Evolutionary conservation across 108 stramenopile species (phyloP).

Genomic region (Nitzschia putrida): DNA sequence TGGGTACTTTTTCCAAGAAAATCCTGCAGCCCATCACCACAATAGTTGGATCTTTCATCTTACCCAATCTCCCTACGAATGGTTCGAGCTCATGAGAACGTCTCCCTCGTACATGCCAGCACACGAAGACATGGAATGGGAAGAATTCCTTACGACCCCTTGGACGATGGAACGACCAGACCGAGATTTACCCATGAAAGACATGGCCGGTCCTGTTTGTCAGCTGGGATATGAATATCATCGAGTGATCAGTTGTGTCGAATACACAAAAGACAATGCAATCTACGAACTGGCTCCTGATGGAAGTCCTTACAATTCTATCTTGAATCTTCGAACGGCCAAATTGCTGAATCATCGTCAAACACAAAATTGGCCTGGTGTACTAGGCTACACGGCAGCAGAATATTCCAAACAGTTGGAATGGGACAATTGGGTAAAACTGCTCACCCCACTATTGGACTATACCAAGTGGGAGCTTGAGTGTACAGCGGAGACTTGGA

Average conservation of each 20-base stretch:
- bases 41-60: slow-evolving; percentile 44
- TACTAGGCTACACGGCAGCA: slow-evolving; percentile 21
- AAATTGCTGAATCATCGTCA: slow-evolving; percentile 53
- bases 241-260: slow-evolving; percentile 44
- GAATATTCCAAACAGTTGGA: slow-evolving; percentile 50
- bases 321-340: slow-evolving; percentile 53
- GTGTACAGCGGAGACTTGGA: slow-evolving; percentile 32
- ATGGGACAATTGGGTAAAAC: slow-evolving; percentile 41
- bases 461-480: slow-evolving; percentile 42
- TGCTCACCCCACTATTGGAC: slow-evolving; percentile 42
- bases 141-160: slow-evolving; percentile 46
- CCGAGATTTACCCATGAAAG: slow-evolving; percentile 25
- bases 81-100: slow-evolving; percentile 59
- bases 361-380: slow-evolving; percentile 15
- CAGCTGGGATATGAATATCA: slow-evolving; percentile 42
- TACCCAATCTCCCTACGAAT: slow-evolving; percentile 50
- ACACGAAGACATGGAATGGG: slow-evolving; percentile 41
- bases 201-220: slow-evolving; percentile 22
- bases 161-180: slow-evolving; percentile 55
- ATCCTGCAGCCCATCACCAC: slow-evolving; percentile 14
- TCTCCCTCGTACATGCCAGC: slow-evolving; percentile 54
- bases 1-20: slow-evolving; percentile 54
- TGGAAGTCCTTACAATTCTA: slow-evolving; percentile 19
- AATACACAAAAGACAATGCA: slow-evolving; percentile 26
- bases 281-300: slow-evolving; percentile 35